Base-by-base conservation (phyloP, 1,284 basidiomycete species). In the Moniliella sp. region DNA sequence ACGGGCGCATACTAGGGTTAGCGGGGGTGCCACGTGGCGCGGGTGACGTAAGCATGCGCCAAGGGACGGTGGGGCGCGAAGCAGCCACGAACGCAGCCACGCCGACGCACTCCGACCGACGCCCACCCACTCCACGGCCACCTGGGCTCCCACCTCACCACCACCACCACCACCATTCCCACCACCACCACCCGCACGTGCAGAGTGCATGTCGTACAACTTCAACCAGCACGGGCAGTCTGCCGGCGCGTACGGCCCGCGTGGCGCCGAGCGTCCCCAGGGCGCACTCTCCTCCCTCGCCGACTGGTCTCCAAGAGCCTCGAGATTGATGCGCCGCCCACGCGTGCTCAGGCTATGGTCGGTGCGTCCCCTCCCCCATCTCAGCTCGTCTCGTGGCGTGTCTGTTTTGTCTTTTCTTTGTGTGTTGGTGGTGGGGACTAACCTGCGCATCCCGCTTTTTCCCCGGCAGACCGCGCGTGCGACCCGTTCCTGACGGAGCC, bases 401-500 rank as follows among this genome's bases (percentile, higher is more conserved):
- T 25, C 8, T 9, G 4, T 16, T 21, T 11, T 18, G n/a, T 7
- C 7, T 23, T 23, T 17, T 4, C 9, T 10, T 9, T 5, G 14
- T 15, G 13, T 29, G 28, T 4, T 12, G 12, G 13, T 16, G 18
- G 11, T 32, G 25, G 13, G 15, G 15, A 11, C 28, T 16, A 15
- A 25, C n/a, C 11, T 25, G n/a, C 13, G 10, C 23, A n/a, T 28
- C 2, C 7, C 13, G 17, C 18, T 18, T 25, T 9, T 17, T 28
- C 25, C 8, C 15, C 17, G 25, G n/a, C 29, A 62, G 62, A 79
- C 37, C 73, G 80, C 33, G 81, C 83, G 10, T 91, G 84, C 62
- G 81, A 88, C 48, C 78, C 86, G 1, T 72, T 75, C 14, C 67
- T 82, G 9, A 71, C 72, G 39, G 79, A 84, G 57, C 81, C 84